Evolutionary conservation across 2,329 filamentous ascomycete genomes (phyloP).

Genomic region (Byssoonygena ceratinophila): DNA sequence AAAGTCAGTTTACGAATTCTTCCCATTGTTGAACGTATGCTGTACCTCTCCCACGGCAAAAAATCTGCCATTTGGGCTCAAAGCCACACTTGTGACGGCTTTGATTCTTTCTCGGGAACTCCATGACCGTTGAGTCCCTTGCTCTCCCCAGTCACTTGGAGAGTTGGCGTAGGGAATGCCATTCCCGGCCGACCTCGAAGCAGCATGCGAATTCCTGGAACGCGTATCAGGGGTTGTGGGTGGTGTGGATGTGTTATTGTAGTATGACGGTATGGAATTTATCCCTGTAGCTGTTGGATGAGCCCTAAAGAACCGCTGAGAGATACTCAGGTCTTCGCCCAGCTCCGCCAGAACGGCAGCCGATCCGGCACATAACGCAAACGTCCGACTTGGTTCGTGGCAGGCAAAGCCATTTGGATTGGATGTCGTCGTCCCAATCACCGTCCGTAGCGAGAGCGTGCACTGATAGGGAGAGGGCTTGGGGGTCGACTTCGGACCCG

Average conservation of each 20-base stretch:
- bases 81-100: conserved; percentile 77
- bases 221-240: conserved; percentile 46
- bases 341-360: conserved; percentile 84
- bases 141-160: conserved; percentile 49
- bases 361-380: conserved; percentile 86
- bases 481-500: conserved; percentile 51
- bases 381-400: conserved; percentile 56
- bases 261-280: conserved; percentile 48
- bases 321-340: conserved; percentile 51
- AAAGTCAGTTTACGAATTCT: conserved; percentile 22
- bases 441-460: conserved; percentile 62
- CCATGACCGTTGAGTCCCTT: conserved; percentile 58
- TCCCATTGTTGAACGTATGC: not conserved
- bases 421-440: conserved; percentile 81
- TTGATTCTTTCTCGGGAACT: conserved; percentile 88
- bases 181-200: conserved; percentile 32
- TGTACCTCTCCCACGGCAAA: conserved; percentile 85
- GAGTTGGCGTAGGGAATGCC: conserved; percentile 37
- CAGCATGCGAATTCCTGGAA: conserved; percentile 47
- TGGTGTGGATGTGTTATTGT: conserved; percentile 46
- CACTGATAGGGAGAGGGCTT: conserved; percentile 37
- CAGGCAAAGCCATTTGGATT: conserved; percentile 79
- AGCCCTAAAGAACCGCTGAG: conserved; percentile 84
- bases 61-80: conserved; percentile 78
- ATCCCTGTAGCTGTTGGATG: conserved; percentile 59